Conservation (phyloP, 2,329 filamentous ascomycete species). For the Pseudogymnoascus sp. region DNA sequence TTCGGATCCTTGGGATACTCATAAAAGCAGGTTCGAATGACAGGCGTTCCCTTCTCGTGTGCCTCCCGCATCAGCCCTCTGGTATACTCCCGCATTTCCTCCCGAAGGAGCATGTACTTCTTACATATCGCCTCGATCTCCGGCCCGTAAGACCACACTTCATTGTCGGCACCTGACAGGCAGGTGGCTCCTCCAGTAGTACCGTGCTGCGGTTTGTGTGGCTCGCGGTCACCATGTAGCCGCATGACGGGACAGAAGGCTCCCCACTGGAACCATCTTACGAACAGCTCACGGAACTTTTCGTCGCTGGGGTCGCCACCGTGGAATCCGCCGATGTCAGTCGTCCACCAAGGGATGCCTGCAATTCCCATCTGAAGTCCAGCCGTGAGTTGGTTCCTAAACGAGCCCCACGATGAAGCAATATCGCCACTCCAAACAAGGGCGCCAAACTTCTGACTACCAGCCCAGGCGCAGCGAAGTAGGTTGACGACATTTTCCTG, state of each 20-base stretch:
- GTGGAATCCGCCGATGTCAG: constrained; percentile 63
- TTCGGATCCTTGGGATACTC: constrained; percentile 48
- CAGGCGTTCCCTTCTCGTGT: constrained; percentile 48
- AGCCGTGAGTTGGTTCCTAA: constrained; percentile 52
- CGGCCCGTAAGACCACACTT: constrained; percentile 58
- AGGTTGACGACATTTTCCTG: constrained; percentile 52
- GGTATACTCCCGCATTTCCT: constrained; percentile 49
- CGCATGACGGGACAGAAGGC: constrained; percentile 60
- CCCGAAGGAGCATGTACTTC: constrained; percentile 49
- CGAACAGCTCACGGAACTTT: constrained; percentile 53
- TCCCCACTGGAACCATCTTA: constrained; percentile 63
- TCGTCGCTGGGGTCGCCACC: constrained; percentile 49
- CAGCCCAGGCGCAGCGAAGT: constrained; percentile 46
- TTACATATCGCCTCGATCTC: constrained; percentile 51
- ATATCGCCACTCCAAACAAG: constrained; percentile 62
- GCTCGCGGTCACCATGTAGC: constrained; percentile 57
- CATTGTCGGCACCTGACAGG: constrained; percentile 43
- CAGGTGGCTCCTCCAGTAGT: constrained; percentile 17
- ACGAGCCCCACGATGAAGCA: constrained; percentile 51
- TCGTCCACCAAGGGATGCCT: constrained; percentile 61
- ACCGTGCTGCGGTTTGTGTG: constrained; percentile 36
- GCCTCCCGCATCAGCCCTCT: constrained; percentile 50
- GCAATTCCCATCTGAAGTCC: constrained; percentile 58
- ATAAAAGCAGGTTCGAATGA: constrained; percentile 56
- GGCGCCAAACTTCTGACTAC: constrained; percentile 54